These are phyloP conservation scores for Sclerotinia minor DNA, from an alignment of 2,329 filamentous ascomycete genomes.

Conservation along the genomic window DNA sequence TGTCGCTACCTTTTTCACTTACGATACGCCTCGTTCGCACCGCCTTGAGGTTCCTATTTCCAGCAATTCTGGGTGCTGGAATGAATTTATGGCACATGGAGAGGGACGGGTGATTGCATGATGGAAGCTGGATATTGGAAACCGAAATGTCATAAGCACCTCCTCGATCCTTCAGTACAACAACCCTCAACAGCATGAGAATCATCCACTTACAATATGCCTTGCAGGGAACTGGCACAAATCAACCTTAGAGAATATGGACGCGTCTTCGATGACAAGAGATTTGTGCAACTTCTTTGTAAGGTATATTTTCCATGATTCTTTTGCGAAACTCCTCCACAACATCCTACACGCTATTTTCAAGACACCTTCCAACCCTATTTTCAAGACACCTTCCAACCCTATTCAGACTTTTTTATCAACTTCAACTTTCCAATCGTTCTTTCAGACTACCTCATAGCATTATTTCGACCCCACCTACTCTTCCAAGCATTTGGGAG, in stretches of 20 bases:
- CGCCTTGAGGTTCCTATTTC: neutral
- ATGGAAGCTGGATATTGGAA: no score
- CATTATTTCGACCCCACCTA: no score
- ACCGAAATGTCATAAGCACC: neutral
- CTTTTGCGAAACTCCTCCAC: neutral
- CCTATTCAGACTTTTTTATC: neutral
- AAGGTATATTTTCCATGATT: neutral
- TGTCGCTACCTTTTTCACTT: neutral
- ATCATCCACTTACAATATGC: neutral
- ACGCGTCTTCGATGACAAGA: slow-evolving; percentile 5
- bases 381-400: neutral
- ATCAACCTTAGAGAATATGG: neutral
- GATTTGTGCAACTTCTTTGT: slow-evolving; percentile 1
- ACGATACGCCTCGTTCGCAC: neutral
- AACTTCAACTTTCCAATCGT: neutral
- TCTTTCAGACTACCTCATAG: neutral
- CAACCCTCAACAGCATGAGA: neutral
- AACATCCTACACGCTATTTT: neutral
- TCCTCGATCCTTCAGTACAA: neutral
- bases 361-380: neutral
- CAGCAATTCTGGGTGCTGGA: neutral
- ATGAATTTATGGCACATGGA: neutral
- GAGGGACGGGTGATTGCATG: no score
- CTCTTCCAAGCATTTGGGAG: no score
- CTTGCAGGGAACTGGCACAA: neutral